phyloP scores from a whole-genome alignment of 148 eudicot species.

The Rhododendron henanense region DNA sequence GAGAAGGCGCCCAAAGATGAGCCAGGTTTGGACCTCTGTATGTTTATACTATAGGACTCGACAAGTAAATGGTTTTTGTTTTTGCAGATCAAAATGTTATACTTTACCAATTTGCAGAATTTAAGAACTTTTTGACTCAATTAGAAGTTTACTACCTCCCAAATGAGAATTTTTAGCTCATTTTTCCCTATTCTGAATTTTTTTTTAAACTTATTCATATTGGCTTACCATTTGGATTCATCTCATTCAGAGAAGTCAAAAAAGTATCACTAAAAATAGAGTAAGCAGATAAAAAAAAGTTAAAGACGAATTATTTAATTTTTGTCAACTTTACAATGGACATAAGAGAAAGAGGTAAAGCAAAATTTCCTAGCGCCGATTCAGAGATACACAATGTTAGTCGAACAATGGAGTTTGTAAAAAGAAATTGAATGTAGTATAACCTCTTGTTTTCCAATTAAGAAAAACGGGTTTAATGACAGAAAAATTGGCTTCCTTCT shows the following conservation, averaged over 20 bases:
- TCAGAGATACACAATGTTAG: too few relatives aligned
- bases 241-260: neutral
- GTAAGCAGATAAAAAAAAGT: neutral
- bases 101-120: too few relatives aligned
- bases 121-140: neutral
- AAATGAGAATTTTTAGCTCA: neutral
- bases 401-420: too few relatives aligned
- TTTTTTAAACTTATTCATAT: too few relatives aligned
- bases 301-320: too few relatives aligned
- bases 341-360: too few relatives aligned
- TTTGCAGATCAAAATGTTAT: neutral
- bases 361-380: too few relatives aligned
- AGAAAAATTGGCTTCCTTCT: too few relatives aligned
- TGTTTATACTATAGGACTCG: neutral
- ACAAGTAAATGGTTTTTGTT: neutral
- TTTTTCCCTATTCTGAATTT: neutral
- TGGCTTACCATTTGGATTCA: neutral
- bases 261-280: neutral
- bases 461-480: too few relatives aligned
- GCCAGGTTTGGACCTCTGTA: constrained; percentile 35
- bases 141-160: neutral
- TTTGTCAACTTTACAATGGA: too few relatives aligned
- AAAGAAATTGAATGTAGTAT: too few relatives aligned
- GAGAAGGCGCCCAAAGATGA: constrained; percentile 52
- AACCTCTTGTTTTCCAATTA: too few relatives aligned